Evolutionary conservation across 2,329 filamentous ascomycete genomes (phyloP).

Genomic region (Pseudogymnoascus pannorum): DNA sequence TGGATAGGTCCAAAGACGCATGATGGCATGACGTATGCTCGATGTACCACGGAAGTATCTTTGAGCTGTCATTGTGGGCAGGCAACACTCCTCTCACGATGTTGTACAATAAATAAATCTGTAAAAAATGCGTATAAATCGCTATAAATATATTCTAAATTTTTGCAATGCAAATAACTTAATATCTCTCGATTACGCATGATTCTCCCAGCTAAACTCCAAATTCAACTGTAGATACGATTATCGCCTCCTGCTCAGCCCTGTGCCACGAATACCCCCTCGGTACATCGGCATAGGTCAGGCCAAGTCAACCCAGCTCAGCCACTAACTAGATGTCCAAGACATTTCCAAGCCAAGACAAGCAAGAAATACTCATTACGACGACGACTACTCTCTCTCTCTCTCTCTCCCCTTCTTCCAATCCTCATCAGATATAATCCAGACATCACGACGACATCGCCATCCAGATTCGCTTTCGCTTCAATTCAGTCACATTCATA

Average conservation of each 20-base stretch:
- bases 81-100: background rate
- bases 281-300: background rate
- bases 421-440: background rate
- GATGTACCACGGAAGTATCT: background rate
- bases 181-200: too few relatives aligned
- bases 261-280: background rate
- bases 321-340: slow-evolving; percentile 3
- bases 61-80: background rate
- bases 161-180: background rate
- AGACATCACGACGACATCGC: background rate
- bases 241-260: background rate
- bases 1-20: background rate
- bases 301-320: background rate
- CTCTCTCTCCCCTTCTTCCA: background rate
- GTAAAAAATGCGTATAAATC: background rate
- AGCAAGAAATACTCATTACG: slow-evolving; percentile 5
- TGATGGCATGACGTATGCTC: background rate
- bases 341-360: slow-evolving; percentile 3
- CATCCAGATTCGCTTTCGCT: background rate
- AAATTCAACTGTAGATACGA: background rate
- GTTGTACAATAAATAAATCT: background rate
- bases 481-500: background rate
- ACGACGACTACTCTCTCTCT: background rate
- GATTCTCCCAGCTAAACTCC: background rate
- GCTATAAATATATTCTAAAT: background rate